A percentile compares a stretch with the other conserved stretches of the same genome.
Evolutionary conservation across 495 filamentous ascomycete genomes (phyloP).

Genomic region (Penicillium atrosanguineum): DNA sequence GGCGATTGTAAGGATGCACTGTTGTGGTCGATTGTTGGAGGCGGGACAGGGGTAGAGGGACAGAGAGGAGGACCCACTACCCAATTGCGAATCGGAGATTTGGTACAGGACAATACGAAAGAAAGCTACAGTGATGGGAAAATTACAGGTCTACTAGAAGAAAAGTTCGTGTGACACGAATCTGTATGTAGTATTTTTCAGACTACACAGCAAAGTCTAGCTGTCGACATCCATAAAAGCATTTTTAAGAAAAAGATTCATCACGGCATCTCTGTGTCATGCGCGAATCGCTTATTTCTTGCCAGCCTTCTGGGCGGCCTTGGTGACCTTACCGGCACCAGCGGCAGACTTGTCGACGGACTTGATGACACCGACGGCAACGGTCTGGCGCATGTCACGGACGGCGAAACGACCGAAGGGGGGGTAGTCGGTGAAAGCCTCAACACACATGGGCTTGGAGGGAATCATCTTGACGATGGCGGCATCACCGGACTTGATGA

Average conservation of each 20-base stretch:
- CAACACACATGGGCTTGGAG: constrained; percentile 99
- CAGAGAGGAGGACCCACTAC: not conserved
- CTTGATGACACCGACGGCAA: constrained; percentile 97
- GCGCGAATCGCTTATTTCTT: constrained; percentile 59
- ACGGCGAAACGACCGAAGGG: constrained; percentile 98
- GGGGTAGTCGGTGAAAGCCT: constrained; percentile 99
- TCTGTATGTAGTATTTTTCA: constrained; percentile 25
- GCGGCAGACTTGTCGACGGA: constrained; percentile 73
- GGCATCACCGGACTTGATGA: constrained; percentile 99
- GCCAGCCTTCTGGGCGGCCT: constrained; percentile 64
- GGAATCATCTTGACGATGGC: constrained; percentile 99
- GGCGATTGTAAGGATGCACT: too few species aligned
- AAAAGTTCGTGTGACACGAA: constrained; percentile 20
- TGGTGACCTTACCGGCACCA: constrained; percentile 72
- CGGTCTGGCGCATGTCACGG: constrained; percentile 87
- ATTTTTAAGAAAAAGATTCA: constrained; percentile 33
- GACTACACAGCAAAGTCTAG: constrained; percentile 31
- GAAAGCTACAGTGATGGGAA: too few species aligned
- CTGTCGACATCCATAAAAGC: constrained; percentile 24
- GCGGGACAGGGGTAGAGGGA: too few species aligned
- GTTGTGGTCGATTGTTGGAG: too few species aligned
- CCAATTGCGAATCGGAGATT: not conserved
- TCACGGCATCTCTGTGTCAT: constrained; percentile 32
- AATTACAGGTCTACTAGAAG: not conserved
- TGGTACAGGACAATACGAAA: too few species aligned